Evolutionary conservation across 2,329 filamentous ascomycete species (phyloP), one percentile per base, ranked within the genome.

Genomic region (Podosphaera xanthii): DNA sequence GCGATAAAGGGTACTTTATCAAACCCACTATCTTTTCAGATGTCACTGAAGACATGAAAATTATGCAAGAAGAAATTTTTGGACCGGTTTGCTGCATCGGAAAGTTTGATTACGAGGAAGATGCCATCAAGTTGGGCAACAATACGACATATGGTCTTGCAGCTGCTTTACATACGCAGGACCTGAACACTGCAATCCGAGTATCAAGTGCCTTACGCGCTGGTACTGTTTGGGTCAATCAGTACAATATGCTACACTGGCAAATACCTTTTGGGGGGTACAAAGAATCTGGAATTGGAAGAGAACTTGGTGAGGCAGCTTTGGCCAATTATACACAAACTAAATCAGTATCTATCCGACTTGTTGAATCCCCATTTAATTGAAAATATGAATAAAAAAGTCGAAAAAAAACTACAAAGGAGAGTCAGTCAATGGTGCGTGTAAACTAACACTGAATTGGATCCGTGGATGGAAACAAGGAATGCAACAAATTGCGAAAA

Each of bases 211-310:
- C 71, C 12, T 72, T 86, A 66, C 75, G 75, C 66, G 83, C 83
- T 33, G 83, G 79, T 65, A 70, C 68, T 35, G 67, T 70, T 58
- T 70, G 69, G 68, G 67, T 67, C 60, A 65, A 67, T 57, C 65
- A 61, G 58, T 67, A 91, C 74, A 94, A 92, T 72, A 74, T 82
- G 62, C 73, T 92, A 1, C 80, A 85, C 70, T 79, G 82, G 72
- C 76, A 81, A 65, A 66, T 84, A 57, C 71, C 69, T 22, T 90
- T 90, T 64, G 83, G 84, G 59, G 87, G 88, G 0, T 87, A 79
- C 75, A 91, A 90, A 73, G 79, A 88, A 72, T 80, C 75, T 34
- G 87, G 87, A 62, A 85, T 89, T 60, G 87, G 87, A 52, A 81
- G 85, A 60, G 87, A 94, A 70, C 74, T 86, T 3, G 83, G 83